Evolutionary conservation across 75 land plant species (phyloP).

Genomic region (Larix kaempferi): DNA sequence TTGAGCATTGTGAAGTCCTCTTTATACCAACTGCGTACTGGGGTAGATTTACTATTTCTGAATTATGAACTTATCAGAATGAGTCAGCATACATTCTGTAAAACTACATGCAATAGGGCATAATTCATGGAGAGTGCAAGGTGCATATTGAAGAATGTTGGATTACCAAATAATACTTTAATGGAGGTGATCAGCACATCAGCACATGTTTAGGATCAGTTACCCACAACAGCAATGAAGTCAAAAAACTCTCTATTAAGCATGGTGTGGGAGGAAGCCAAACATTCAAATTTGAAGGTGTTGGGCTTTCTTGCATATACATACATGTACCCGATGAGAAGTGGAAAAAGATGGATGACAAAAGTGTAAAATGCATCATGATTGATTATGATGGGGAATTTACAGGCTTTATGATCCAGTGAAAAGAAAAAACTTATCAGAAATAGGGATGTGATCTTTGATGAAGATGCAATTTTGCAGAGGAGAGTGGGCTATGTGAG

Average conservation of each 20-base stretch:
- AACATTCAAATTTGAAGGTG: conserved; percentile 13
- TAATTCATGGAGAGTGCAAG: no score
- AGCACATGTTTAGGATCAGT: no score
- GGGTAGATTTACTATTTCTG: no score
- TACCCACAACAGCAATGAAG: no score
- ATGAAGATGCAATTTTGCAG: conserved; percentile 10
- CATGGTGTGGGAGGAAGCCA: conserved; percentile 15
- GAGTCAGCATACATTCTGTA: no score
- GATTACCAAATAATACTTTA: no score
- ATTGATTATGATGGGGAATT: conserved; percentile 13
- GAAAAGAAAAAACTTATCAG: neutral
- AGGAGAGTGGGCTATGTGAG: neutral
- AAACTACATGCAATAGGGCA: no score
- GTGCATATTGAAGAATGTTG: no score
- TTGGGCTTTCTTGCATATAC: conserved; percentile 29
- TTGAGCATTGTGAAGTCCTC: no score
- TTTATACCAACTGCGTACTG: no score
- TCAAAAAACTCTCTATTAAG: conserved; percentile 20
- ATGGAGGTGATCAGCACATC: no score
- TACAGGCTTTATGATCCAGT: conserved; percentile 16
- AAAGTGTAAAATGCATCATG: conserved; percentile 16
- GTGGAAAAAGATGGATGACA: conserved; percentile 29
- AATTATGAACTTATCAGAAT: no score
- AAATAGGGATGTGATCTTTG: conserved; percentile 23
- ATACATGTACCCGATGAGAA: conserved; percentile 13